A percentile compares a stretch with the other conserved stretches of the same genome.
Conservation (phyloP, 768 basidiomycete genomes). For the Termitomyces bulborhizus region DNA sequence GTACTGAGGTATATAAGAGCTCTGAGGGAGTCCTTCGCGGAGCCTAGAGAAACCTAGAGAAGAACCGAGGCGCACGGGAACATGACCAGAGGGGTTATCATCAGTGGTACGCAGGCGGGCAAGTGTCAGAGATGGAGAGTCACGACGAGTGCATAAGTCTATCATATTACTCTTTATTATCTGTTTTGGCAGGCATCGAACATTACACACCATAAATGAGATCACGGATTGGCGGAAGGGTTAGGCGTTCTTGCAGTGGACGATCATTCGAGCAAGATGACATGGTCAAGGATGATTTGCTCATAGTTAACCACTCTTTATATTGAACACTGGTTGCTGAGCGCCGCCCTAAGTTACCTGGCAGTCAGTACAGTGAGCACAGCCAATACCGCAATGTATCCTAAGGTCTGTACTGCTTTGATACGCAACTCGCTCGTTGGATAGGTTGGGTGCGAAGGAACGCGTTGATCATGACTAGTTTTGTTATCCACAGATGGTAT, state of each 20-base stretch:
- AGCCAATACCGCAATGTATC: conserved; percentile 8
- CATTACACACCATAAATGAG: conserved; percentile 48
- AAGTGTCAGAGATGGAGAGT: conserved; percentile 33
- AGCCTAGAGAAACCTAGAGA: neutral
- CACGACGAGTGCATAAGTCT: conserved; percentile 15
- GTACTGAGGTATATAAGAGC: conserved; percentile 1
- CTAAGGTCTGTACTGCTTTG: neutral
- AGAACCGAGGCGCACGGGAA: conserved; percentile 6
- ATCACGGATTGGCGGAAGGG: conserved; percentile 67
- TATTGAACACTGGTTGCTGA: conserved; percentile 9
- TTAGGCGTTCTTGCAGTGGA: conserved; percentile 38
- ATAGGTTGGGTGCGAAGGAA: neutral
- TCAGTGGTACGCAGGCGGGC: conserved; percentile 37
- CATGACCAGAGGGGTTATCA: conserved; percentile 12
- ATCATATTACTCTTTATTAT: neutral
- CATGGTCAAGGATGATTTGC: conserved; percentile 13
- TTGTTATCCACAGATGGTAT: conserved; percentile 14
- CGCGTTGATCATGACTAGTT: conserved; percentile 1
- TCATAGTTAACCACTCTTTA: conserved; percentile 4
- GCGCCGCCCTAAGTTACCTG: conserved; percentile 3
- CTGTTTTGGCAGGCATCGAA: neutral
- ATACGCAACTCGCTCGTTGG: conserved; percentile 3
- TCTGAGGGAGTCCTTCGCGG: neutral
- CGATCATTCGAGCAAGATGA: conserved; percentile 23
- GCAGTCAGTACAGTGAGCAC: conserved; percentile 7